Evolutionary conservation across 306 rosid genomes (phyloP).

Genomic region (Acacia confusa): DNA sequence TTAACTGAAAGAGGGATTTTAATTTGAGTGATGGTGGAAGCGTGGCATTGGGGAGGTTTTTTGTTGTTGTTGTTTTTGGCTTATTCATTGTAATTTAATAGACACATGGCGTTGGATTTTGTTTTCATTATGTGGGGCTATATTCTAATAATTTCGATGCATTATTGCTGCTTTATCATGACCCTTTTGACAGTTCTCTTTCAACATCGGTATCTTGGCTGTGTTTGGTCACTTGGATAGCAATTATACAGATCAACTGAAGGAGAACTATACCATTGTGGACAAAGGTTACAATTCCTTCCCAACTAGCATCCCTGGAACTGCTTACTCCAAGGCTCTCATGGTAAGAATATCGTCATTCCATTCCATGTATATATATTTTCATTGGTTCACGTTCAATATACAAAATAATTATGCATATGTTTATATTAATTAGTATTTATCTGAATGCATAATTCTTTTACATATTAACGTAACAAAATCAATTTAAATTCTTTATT

Average conservation of each 20-base stretch:
- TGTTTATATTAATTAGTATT: no score
- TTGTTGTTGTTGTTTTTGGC: constrained; percentile 6
- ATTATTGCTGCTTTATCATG: constrained; percentile 27
- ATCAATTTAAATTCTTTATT: no score
- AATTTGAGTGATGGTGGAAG: background rate
- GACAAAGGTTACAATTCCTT: constrained; percentile 92
- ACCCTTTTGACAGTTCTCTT: constrained; percentile 57
- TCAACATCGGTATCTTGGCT: constrained; percentile 72
- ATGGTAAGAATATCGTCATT: constrained; percentile 41
- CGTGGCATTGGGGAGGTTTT: background rate
- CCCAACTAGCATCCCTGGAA: constrained; percentile 66
- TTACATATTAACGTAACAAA: no score
- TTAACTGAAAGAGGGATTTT: background rate
- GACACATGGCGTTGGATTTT: constrained; percentile 29
- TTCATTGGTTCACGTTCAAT: background rate
- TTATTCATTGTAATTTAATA: constrained; percentile 9
- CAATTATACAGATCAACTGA: constrained; percentile 54
- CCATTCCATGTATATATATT: background rate
- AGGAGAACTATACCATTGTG: constrained; percentile 66
- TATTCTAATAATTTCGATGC: constrained; percentile 28
- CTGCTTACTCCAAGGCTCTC: constrained; percentile 79
- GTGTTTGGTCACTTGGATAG: constrained; percentile 71
- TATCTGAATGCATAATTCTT: background rate
- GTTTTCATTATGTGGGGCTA: constrained; percentile 34
- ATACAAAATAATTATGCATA: background rate